These are phyloP conservation scores for Aureobasidium namibiae DNA, from an alignment of 2,329 filamentous ascomycete genomes.

Conservation along the genomic window DNA sequence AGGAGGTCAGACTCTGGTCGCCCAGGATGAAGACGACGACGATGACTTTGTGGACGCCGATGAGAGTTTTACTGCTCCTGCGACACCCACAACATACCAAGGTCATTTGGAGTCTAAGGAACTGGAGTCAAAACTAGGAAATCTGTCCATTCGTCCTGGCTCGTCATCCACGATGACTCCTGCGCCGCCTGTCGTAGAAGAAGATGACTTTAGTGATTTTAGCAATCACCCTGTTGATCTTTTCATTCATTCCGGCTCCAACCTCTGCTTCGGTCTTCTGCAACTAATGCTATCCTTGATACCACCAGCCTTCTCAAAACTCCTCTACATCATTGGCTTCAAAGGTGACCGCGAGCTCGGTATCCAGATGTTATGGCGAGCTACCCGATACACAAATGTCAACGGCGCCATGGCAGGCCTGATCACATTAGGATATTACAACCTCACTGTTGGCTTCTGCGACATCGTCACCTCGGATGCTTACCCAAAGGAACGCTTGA, in stretches of 20 bases:
- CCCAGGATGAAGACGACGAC: constrained; percentile 32
- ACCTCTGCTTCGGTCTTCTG: constrained; percentile 82
- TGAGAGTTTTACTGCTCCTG: constrained; percentile 37
- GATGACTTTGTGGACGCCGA: constrained; percentile 51
- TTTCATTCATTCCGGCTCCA: constrained; percentile 82
- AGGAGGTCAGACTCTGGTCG: constrained; percentile 6
- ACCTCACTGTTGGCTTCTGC: constrained; percentile 73
- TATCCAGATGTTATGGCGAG: constrained; percentile 81
- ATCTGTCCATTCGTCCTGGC: neutral
- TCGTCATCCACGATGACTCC: neutral
- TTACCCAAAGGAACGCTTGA: constrained; percentile 63
- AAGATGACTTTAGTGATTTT: constrained; percentile 56
- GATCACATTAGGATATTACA: constrained; percentile 77
- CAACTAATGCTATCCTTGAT: constrained; percentile 86
- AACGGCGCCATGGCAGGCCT: constrained; percentile 87
- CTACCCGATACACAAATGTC: constrained; percentile 72
- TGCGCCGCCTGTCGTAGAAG: constrained; percentile 27
- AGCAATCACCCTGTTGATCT: constrained; percentile 65
- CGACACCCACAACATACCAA: constrained; percentile 40
- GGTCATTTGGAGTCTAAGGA: constrained; percentile 34
- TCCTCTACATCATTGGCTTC: constrained; percentile 85
- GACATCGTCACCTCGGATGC: constrained; percentile 68
- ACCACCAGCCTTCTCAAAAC: constrained; percentile 78
- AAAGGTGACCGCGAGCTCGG: constrained; percentile 78
- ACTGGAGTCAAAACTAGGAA: constrained; percentile 18